A percentile compares a stretch with the other conserved stretches of the same genome.
Evolutionary conservation across 2,329 filamentous ascomycete species (phyloP).

Genomic region (Phialophora chinensis): DNA sequence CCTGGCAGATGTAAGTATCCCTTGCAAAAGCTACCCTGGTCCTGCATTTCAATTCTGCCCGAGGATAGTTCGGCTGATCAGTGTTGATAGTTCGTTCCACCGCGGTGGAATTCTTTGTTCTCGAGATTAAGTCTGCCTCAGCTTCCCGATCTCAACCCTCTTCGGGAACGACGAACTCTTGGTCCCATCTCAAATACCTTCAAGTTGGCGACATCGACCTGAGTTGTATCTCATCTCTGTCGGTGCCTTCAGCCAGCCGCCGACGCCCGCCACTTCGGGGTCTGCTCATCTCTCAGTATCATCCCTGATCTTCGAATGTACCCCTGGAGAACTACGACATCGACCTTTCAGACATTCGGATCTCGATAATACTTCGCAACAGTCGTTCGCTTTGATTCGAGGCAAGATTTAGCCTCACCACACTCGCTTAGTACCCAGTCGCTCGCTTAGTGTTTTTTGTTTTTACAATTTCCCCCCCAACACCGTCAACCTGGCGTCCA

Average conservation of each 20-base stretch:
- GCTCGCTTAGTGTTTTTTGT: slow-evolving; percentile 54
- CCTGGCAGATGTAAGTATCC: slow-evolving; percentile 25
- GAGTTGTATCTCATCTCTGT: slow-evolving; percentile 7
- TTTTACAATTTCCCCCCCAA: slow-evolving; percentile 40
- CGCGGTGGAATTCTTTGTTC: slow-evolving; percentile 44
- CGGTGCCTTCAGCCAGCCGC: slow-evolving; percentile 23
- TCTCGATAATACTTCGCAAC: slow-evolving; percentile 40
- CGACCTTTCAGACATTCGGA: slow-evolving; percentile 19
- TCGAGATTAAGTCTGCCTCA: slow-evolving; percentile 41
- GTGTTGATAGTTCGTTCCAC: slow-evolving; percentile 47
- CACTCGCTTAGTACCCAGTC: slow-evolving; percentile 50
- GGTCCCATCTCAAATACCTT: slow-evolving; percentile 15
- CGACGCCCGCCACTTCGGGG: slow-evolving; percentile 10
- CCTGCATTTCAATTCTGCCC: slow-evolving; percentile 26
- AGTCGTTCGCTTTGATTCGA: slow-evolving; percentile 54
- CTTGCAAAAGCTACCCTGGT: slow-evolving; percentile 12
- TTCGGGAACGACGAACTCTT: slow-evolving; percentile 30
- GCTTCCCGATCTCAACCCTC: slow-evolving; percentile 42
- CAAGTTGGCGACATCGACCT: slow-evolving; percentile 19
- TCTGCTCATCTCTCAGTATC: slow-evolving; percentile 5
- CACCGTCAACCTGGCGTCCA: slow-evolving; percentile 58
- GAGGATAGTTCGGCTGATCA: slow-evolving; percentile 46
- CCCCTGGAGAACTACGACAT: slow-evolving; percentile 23
- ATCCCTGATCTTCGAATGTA: slow-evolving; percentile 30
- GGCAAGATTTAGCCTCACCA: slow-evolving; percentile 45